phyloP scores from a whole-genome alignment of 176 grass and related monocot species.

The Urochloa ruziziensis region DNA sequence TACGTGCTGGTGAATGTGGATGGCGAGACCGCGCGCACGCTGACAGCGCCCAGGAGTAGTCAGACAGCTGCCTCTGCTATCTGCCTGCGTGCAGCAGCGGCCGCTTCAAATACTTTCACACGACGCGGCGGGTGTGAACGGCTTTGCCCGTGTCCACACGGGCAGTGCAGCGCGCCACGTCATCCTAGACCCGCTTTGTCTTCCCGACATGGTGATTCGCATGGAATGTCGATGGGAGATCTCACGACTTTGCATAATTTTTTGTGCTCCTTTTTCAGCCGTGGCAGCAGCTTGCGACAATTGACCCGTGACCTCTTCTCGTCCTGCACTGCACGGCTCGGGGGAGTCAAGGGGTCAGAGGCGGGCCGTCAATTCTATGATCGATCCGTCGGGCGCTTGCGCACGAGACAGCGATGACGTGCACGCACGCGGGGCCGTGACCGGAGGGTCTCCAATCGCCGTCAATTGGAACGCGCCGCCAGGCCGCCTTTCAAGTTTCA shows the following conservation, averaged over 20 bases:
- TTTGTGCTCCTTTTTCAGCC: too few species aligned
- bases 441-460: neutral
- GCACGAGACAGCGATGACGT: slow-evolving; percentile 26
- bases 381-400: neutral
- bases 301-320: slow-evolving; percentile 31
- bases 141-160: slow-evolving; percentile 28
- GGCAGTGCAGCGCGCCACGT: slow-evolving; percentile 23
- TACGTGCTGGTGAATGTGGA: slow-evolving; percentile 34
- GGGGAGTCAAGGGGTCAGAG: too few species aligned
- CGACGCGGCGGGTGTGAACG: slow-evolving; percentile 22
- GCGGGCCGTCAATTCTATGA: neutral
- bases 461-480: slow-evolving; percentile 24
- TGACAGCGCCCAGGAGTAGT: neutral
- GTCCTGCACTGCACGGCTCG: neutral
- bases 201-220: neutral
- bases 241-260: neutral
- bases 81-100: slow-evolving; percentile 4
- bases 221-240: neutral
- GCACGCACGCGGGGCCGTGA: slow-evolving; percentile 16
- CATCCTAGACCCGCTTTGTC: neutral
- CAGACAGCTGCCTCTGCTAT: neutral
- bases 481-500: neutral
- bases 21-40: neutral
- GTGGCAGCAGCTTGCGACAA: slow-evolving; percentile 10
- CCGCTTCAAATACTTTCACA: slow-evolving; percentile 33